Percentiles rank a stretch among this genome's conserved stretches.
Evolutionary conservation across 2,329 filamentous ascomycete species (phyloP).

Genomic region (Aspergillus cejpii): DNA sequence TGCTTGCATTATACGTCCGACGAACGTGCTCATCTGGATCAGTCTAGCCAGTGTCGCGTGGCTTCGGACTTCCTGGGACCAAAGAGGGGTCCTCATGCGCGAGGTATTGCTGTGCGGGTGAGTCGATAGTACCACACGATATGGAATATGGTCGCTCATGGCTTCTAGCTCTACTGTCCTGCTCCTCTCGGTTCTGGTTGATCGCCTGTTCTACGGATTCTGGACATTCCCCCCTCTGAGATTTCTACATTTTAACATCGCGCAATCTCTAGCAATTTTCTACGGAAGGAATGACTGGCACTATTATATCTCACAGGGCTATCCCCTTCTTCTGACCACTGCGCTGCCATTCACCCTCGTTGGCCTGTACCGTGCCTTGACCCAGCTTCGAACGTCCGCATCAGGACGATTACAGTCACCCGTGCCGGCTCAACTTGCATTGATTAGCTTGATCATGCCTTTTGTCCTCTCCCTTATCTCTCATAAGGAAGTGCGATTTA

Average conservation of each 20-base stretch:
- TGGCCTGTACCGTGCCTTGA: constrained; percentile 54
- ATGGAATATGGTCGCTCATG: constrained; percentile 7
- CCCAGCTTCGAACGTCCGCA: constrained; percentile 29
- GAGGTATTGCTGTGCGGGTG: constrained; percentile 58
- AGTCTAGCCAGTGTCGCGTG: constrained; percentile 55
- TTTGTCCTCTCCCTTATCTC: constrained; percentile 66
- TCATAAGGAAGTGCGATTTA: constrained; percentile 96
- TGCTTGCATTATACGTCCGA: constrained; percentile 81
- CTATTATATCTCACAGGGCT: constrained; percentile 86
- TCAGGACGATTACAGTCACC: constrained; percentile 26
- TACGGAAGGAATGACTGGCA: constrained; percentile 87
- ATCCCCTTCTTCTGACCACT: constrained; percentile 79
- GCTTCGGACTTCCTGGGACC: constrained; percentile 37
- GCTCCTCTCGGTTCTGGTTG: constrained; percentile 57
- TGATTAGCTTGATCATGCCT: constrained; percentile 55
- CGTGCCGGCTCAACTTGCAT: constrained; percentile 51
- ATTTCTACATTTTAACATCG: constrained; percentile 86
- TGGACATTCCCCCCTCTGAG: constrained; percentile 86
- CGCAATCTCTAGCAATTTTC: constrained; percentile 80
- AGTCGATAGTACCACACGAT: constrained; percentile 10
- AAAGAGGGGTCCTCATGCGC: constrained; percentile 50
- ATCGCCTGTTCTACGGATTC: constrained; percentile 70
- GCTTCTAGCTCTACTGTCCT: constrained; percentile 51
- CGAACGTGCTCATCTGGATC: constrained; percentile 80
- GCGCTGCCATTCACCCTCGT: constrained; percentile 67